phyloP scores from a whole-genome alignment of 1,284 basidiomycete genomes.

The Stereum hirsutum region DNA sequence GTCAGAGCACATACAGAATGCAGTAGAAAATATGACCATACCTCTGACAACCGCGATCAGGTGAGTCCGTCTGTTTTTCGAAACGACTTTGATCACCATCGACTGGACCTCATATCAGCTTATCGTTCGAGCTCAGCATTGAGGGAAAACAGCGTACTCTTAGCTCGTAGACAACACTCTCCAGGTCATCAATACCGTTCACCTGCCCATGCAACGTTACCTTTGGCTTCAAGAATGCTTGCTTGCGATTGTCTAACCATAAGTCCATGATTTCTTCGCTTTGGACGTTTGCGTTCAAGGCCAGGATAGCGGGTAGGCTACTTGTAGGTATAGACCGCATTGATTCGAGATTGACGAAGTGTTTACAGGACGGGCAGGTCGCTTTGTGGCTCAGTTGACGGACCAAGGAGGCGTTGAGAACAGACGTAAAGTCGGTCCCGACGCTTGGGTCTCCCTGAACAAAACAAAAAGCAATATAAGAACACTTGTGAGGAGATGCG shows the following conservation, averaged over 20 bases:
- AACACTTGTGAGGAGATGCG: background rate
- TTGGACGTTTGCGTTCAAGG: constrained; percentile 79
- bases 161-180: constrained; percentile 59
- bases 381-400: constrained; percentile 82
- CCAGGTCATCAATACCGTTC: constrained; percentile 47
- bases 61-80: constrained; percentile 74
- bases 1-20: constrained; percentile 5
- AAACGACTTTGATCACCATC: constrained; percentile 78
- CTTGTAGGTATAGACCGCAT: constrained; percentile 58
- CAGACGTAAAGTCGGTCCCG: constrained; percentile 51
- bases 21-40: constrained; percentile 17
- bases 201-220: constrained; percentile 50
- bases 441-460: background rate
- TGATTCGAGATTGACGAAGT: constrained; percentile 65
- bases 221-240: constrained; percentile 45
- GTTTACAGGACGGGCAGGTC: constrained; percentile 78
- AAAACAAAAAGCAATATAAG: background rate
- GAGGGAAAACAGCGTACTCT: constrained; percentile 37
- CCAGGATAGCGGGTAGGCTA: constrained; percentile 81
- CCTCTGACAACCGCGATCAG: constrained; percentile 86
- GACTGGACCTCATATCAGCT: constrained; percentile 32
- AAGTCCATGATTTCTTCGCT: constrained; percentile 67
- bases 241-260: constrained; percentile 64
- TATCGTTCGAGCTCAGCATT: constrained; percentile 4
- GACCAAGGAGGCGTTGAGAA: constrained; percentile 72